Base-by-base conservation (phyloP, 2,329 filamentous ascomycete genomes). In the Pseudogymnoascus sp. region DNA sequence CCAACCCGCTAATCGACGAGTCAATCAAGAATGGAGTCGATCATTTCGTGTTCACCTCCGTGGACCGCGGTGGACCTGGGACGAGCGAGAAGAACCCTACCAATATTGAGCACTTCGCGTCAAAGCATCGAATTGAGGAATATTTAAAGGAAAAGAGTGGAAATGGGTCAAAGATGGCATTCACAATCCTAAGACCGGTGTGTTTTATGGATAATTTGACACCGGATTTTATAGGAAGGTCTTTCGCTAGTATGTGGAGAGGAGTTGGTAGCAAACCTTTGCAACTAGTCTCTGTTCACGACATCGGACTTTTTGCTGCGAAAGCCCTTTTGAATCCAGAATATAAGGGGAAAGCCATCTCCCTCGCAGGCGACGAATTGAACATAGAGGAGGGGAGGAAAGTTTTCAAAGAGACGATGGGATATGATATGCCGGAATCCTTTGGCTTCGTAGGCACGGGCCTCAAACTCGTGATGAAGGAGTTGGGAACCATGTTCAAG, bases 41-140 rank as follows among this genome's bases (percentile, higher is more conserved):
- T 63, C 80, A 84, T 69, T 87, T 89, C 68, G 80, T 89, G 37
- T 88, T 87, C 74, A 81, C 78, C 31, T 83, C 80, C 59, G 83
- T 88, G 19, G 87, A 89, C 65, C 83, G 86, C 38, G 84, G 84
- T 59, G 84, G 85, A 56, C 15, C 67, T 17, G 71, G 70, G 2
- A 78, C 77, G 42, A 77, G 76, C 64, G 75, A 78, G 50, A 77
- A 76, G 7, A 76, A 77, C 63, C 75, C 79, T 0, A 84, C 83
- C 3, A 64, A 73, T 1, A 75, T 85, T 53, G 80, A 80, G 0
- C 82, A 86, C 70, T 86, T 86, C 71, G 75, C 77, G 53, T 72
- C 70, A 64, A 86, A 86, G 69, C 77, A 80, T 66, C 70, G 78
- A 21, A 83, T 85, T 66, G 84, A 86, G 70, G 72, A 80, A 62